Conservation (phyloP, 176 grass and related monocot genomes). For the Carex littledalei region DNA sequence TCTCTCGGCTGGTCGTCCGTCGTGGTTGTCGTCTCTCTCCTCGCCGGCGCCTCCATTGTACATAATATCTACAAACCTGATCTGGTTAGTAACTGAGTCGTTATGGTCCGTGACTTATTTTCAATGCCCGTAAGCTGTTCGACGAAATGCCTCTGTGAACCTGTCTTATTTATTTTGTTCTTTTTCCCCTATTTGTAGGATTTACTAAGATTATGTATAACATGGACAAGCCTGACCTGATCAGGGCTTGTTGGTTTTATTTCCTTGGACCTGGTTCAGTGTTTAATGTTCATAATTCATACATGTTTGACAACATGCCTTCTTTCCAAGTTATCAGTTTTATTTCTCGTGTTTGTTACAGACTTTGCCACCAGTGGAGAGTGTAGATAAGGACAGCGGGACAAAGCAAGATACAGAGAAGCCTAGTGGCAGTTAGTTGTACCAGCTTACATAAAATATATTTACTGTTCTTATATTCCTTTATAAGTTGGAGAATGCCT, state of each 20-base stretch:
- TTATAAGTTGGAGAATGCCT: neutral
- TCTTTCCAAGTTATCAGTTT: neutral
- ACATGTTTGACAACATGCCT: constrained; percentile 25
- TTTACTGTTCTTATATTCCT: neutral
- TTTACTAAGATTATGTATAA: neutral
- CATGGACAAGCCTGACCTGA: neutral
- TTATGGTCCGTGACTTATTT: neutral
- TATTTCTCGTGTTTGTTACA: neutral
- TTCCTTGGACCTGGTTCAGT: neutral
- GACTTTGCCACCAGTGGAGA: constrained; percentile 45
- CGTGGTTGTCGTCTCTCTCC: constrained; percentile 46
- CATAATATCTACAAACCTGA: constrained; percentile 57
- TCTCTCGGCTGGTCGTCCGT: constrained; percentile 53
- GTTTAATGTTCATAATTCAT: neutral
- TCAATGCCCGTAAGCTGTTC: constrained; percentile 21
- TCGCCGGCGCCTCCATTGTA: constrained; percentile 34
- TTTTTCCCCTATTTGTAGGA: neutral
- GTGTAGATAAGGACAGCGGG: neutral
- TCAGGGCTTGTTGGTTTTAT: neutral
- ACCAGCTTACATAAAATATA: neutral
- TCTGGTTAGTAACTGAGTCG: constrained; percentile 9
- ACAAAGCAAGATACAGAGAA: neutral
- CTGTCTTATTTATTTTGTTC: neutral
- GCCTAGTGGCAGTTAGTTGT: constrained; percentile 3
- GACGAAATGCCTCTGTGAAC: constrained; percentile 23